These are phyloP conservation scores for Plasmodium adleri DNA, from an alignment of 169 alveolate species.

Conservation along the genomic window DNA sequence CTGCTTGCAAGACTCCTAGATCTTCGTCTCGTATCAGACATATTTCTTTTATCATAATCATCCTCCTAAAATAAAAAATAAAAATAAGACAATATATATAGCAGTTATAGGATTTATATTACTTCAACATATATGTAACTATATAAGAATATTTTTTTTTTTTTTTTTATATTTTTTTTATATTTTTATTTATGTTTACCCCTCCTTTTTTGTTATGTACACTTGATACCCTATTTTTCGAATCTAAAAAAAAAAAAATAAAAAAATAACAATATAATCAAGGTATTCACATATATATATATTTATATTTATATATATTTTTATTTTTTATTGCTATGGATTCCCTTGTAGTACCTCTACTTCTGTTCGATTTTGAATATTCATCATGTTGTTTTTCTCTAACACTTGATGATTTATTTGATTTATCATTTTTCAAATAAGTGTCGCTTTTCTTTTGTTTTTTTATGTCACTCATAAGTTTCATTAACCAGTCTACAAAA, in stretches of 20 bases:
- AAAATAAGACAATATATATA: constrained; percentile 1
- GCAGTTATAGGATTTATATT: not conserved
- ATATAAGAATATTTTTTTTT: not conserved
- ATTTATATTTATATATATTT: not conserved
- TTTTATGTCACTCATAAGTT: constrained; percentile 33
- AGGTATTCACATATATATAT: not conserved
- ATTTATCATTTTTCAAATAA: constrained; percentile 17
- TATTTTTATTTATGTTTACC: constrained; percentile 6
- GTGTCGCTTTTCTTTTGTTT: constrained; percentile 22
- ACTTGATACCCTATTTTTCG: constrained; percentile 19
- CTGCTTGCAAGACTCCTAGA: constrained; percentile 43
- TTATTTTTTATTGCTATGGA: not conserved
- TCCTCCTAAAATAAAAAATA: constrained; percentile 25
- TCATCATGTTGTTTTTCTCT: constrained; percentile 31
- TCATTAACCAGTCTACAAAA: constrained; percentile 55
- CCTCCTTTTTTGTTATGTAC: constrained; percentile 33
- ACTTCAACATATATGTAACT: too few species aligned
- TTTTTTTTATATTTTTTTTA: not conserved
- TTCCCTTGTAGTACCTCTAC: constrained; percentile 10
- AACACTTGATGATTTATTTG: constrained; percentile 8
- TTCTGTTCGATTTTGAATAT: constrained; percentile 24
- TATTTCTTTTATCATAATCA: constrained; percentile 18
- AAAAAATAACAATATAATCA: not conserved
- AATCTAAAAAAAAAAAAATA: constrained; percentile 5
- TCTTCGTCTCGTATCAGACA: constrained; percentile 16